Base-by-base conservation (phyloP, 2,329 filamentous ascomycete species). In the Rhynchosporium agropyri region DNA sequence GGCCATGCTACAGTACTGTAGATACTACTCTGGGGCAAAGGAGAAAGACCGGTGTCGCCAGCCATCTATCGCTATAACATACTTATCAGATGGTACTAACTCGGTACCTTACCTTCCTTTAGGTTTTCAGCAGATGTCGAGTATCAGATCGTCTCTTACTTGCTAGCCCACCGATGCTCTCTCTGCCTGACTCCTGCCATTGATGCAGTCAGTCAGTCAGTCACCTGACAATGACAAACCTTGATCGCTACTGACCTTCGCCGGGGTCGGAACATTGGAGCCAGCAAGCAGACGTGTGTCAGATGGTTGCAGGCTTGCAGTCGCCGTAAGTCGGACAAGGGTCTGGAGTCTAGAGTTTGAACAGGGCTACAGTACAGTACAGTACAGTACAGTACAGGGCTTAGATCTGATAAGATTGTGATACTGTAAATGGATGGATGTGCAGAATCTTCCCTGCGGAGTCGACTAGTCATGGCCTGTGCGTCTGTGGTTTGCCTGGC, bases 341-440 rank as follows among this genome's bases (percentile, higher is more conserved):
- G 12, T 43, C 3, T n/a, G 26, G 49, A 15, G 20, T 20, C 20
- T 20, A 20, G 20, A 20, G 20, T 20, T 20, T 20, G 20, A 20
- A 20, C 20, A 20, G 20, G 20, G 20, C 20, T 20, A 20, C 20
- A 20, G 20, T 20, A 20, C 20, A 20, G 26, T 28, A 50, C 29
- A 28, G 31, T 15, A 46, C 42, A 20, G 55, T n/a, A 36, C 40
- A 46, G 42, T 10, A 15, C 43, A 49, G 33, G 31, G 80, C 79
- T 79, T 81, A 82, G 75, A 83, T 83, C 81, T 80, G 80, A 82
- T 83, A 82, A 82, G 79, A 77, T 77, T 63, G 38, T 43, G 58
- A 28, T 43, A n/a, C n/a, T n/a, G n/a, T n/a, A n/a, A 45, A 10
- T 12, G 26, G n/a, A 38, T 60, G 45, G 36, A n/a, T 50, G 42